A percentile compares a stretch with the other conserved stretches of the same genome.
Conservation (phyloP, 441 rosid genomes). For the Iberis amara region DNA sequence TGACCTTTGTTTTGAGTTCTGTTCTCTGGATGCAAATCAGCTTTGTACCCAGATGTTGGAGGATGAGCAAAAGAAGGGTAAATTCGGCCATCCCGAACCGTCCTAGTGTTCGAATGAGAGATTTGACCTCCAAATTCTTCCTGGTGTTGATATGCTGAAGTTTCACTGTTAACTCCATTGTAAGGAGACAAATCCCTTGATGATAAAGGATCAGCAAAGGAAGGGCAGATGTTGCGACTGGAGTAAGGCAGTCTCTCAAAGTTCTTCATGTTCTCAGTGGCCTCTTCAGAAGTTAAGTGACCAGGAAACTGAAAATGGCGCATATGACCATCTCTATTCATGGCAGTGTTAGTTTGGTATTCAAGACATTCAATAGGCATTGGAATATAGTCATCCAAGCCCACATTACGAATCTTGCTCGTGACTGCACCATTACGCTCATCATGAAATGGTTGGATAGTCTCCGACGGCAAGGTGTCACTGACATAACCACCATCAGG, state of each 20-base stretch:
- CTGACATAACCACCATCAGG: conserved; percentile 23
- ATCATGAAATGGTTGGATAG: conserved; percentile 22
- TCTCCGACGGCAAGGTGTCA: conserved; percentile 19
- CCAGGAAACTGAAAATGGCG: conserved; percentile 28
- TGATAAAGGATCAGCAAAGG: conserved; percentile 25
- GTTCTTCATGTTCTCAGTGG: conserved; percentile 6
- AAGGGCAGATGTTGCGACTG: conserved; percentile 28
- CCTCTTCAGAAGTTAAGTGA: conserved; percentile 4
- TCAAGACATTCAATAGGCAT: conserved; percentile 26
- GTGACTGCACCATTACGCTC: conserved; percentile 17
- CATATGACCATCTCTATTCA: conserved; percentile 18
- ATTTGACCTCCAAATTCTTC: conserved; percentile 22
- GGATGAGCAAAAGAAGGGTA: conserved; percentile 23
- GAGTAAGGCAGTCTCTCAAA: no score
- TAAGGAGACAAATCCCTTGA: conserved; percentile 24
- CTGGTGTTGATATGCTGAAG: conserved; percentile 24
- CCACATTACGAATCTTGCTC: conserved; percentile 8
- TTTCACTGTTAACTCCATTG: conserved; percentile 4
- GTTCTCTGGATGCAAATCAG: conserved; percentile 18
- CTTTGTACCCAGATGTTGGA: conserved; percentile 7
- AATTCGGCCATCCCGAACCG: conserved; percentile 15
- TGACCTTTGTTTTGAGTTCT: conserved; percentile 5
- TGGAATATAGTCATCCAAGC: conserved; percentile 21
- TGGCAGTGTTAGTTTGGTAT: conserved; percentile 24
- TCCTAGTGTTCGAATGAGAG: conserved; percentile 21